Evolutionary conservation across 768 basidiomycete genomes (phyloP), one percentile per base, ranked within the genome.

Genomic region (Mycena vitilis): DNA sequence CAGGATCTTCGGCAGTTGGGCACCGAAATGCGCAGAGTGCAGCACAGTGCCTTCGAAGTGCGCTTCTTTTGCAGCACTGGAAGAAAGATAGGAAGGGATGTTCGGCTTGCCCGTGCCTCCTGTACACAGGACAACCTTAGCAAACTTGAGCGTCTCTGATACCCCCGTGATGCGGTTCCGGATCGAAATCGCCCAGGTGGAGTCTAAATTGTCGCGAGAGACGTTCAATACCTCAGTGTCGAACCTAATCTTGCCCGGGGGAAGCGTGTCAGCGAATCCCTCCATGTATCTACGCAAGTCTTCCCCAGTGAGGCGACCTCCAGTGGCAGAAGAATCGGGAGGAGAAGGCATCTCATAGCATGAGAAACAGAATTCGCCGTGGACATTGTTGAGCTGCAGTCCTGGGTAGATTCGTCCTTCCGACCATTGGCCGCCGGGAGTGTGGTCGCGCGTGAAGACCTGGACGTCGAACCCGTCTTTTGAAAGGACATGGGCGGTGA

Each of bases 301-400:
- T 2, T 77, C 69, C 10, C 84, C 86, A 10, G 73, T 74, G 13
- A 85, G 77, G 0, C 82, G 78, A n/a, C 81, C 81, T 47, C 70
- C 58, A 15, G 62, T 58, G 25, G 45, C 42, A 12, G 45, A 42
- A 23, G 72, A 52, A 15, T 74, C 47, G 4, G 56, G 12, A 3
- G 80, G 83, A 11, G 74, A 59, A 8, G 79, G 77, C 85, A 85
- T 85, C 4, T 74, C 73, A 38, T 83, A 59, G 5, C 79, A 62
- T 12, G 84, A 85, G 72, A 86, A 85, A 20, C 76, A 64, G 64
- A 79, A 85, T 67, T 87, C 84, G 4, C 84, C 85, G 59, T 84
- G 79, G 5, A 86, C 30, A 30, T 30, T 30, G 30, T 30, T 87
- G 42, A 85, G 71, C 0, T 75, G 63, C 13, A 86, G 76, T 1